These are phyloP conservation scores for Collybiopsis confluens DNA, from an alignment of 768 basidiomycete species.

Conservation along the genomic window DNA sequence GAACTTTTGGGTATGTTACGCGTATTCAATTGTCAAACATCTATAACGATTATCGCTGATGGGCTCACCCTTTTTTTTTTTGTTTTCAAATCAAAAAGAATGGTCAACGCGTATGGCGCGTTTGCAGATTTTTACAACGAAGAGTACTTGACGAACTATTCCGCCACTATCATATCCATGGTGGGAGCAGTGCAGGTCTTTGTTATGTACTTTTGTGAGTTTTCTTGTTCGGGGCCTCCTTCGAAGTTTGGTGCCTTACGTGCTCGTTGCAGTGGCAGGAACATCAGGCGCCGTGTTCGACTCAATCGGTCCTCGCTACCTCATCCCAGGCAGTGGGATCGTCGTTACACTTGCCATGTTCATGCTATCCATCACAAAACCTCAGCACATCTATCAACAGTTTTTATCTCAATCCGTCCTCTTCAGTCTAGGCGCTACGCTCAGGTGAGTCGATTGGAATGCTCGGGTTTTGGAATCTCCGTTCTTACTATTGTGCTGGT, in stretches of 20 bases:
- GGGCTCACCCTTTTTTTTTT: no score
- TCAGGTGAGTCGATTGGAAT: conserved; percentile 7
- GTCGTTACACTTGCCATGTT: conserved; percentile 13
- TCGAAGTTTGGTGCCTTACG: no score
- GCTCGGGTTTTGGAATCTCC: neutral
- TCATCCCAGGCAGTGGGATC: conserved; percentile 13
- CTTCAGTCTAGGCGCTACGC: conserved; percentile 11
- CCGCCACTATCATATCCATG: conserved; percentile 21
- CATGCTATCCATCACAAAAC: conserved; percentile 18
- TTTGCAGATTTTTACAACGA: conserved; percentile 25
- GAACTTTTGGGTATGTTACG: no score
- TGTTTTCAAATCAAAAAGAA: no score
- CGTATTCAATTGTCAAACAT: no score
- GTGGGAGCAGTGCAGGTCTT: conserved; percentile 25
- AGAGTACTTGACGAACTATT: conserved; percentile 21
- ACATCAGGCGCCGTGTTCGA: conserved; percentile 12
- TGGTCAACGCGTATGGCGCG: no score
- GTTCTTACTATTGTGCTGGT: neutral
- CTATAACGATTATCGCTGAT: no score
- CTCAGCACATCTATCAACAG: conserved; percentile 17
- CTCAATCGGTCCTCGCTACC: conserved; percentile 9
- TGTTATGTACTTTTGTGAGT: conserved; percentile 17
- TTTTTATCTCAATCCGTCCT: conserved; percentile 17
- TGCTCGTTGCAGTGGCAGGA: conserved; percentile 12
- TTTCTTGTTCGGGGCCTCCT: no score